Conservation (phyloP, 176 grass and related monocot genomes). For the Carex parvula region DNA sequence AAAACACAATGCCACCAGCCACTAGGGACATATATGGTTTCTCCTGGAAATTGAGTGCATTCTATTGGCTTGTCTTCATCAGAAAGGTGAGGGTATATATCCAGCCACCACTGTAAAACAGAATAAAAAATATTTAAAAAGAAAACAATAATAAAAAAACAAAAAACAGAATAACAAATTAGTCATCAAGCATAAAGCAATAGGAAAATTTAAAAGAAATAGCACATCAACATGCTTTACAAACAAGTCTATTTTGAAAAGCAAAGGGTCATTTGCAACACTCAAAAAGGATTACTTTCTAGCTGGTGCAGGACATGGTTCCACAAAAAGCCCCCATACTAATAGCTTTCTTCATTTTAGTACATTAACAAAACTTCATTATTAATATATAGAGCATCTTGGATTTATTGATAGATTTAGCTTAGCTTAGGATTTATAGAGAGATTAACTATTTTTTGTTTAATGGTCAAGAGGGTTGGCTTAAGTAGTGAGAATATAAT, state of each 20-base stretch:
- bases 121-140: neutral
- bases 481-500: conserved; percentile 4
- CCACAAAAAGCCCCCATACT: neutral
- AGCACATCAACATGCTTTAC: neutral
- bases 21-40: conserved; percentile 98
- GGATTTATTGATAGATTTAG: neutral
- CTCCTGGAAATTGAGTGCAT: conserved; percentile 88
- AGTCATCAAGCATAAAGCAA: neutral
- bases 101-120: conserved; percentile 22
- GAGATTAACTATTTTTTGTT: neutral
- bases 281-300: neutral
- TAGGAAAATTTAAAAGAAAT: neutral
- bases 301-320: neutral
- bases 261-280: neutral
- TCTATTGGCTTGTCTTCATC: conserved; percentile 70
- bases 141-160: neutral
- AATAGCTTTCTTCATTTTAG: neutral
- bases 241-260: neutral
- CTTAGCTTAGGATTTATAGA: neutral
- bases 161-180: neutral
- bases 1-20: conserved; percentile 99
- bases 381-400: neutral
- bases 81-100: conserved; percentile 27
- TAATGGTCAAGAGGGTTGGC: neutral
- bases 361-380: neutral